Conservation (phyloP, 2,329 filamentous ascomycete genomes). For the Exophiala dermatitidis region DNA sequence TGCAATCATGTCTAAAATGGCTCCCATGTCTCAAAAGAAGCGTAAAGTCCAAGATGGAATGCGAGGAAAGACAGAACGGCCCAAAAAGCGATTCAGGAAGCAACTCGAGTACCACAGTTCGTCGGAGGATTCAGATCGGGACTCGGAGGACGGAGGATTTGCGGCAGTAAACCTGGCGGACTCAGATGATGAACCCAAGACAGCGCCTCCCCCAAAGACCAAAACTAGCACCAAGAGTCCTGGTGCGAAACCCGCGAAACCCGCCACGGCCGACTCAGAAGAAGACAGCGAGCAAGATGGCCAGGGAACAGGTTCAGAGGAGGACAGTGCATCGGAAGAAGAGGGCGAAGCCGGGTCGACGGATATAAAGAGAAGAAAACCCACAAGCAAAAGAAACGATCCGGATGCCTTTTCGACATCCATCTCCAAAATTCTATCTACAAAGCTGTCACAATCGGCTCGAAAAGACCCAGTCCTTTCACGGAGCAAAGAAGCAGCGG, state of each 20-base stretch:
- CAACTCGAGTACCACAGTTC: constrained; percentile 59
- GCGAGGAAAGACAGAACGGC: constrained; percentile 45
- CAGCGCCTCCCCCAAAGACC: constrained; percentile 27
- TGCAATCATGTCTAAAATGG: constrained; percentile 30
- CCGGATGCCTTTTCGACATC: constrained; percentile 85
- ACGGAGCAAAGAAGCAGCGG: constrained; percentile 66
- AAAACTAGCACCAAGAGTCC: constrained; percentile 11
- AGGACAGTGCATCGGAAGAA: constrained; percentile 29
- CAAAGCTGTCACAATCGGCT: constrained; percentile 75
- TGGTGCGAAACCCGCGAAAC: constrained; percentile 23
- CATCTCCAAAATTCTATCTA: constrained; percentile 84
- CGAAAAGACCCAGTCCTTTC: constrained; percentile 86
- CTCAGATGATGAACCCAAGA: constrained; percentile 34
- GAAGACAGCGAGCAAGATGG: not conserved
- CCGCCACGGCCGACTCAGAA: constrained; percentile 27
- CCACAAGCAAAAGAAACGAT: constrained; percentile 70
- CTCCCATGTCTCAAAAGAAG: constrained; percentile 41
- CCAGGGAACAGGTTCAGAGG: constrained; percentile 8
- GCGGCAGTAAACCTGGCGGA: constrained; percentile 45
- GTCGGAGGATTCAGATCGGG: constrained; percentile 48
- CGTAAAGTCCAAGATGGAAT: constrained; percentile 55
- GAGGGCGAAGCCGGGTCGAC: constrained; percentile 36
- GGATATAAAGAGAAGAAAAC: constrained; percentile 32
- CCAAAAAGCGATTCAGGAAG: constrained; percentile 55
- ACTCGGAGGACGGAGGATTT: constrained; percentile 36